Conservation (phyloP, 257 asterid species). For the Nemophila menziesii region DNA sequence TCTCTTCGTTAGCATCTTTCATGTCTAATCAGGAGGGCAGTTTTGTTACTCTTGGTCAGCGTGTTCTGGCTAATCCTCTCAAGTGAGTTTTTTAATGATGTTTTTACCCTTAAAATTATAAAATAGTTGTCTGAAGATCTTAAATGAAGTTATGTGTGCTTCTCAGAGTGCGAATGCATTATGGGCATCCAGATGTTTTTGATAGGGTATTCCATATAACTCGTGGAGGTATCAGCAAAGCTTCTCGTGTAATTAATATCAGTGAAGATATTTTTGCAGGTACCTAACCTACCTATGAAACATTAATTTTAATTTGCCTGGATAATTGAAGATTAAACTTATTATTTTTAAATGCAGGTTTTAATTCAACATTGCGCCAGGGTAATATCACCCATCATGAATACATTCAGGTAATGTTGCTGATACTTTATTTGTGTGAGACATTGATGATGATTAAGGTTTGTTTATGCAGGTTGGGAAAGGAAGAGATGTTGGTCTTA, state of each 20-base stretch:
- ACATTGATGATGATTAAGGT: slow-evolving; percentile 14
- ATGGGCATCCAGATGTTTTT: slow-evolving; percentile 98
- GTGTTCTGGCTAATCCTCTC: slow-evolving; percentile 85
- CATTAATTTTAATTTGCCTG: no score
- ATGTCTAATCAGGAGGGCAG: slow-evolving; percentile 97
- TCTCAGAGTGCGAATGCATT: slow-evolving; percentile 95
- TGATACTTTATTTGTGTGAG: not conserved
- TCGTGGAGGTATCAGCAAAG: slow-evolving; percentile 97
- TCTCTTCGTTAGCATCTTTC: slow-evolving; percentile 91
- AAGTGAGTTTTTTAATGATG: slow-evolving; percentile 48
- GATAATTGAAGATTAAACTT: not conserved
- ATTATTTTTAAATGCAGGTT: slow-evolving; percentile 47
- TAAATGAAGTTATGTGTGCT: slow-evolving; percentile 6
- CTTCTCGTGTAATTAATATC: slow-evolving; percentile 91
- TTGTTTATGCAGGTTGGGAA: slow-evolving; percentile 68
- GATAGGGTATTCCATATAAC: slow-evolving; percentile 94
- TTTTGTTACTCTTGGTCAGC: slow-evolving; percentile 98
- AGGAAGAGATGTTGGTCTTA: slow-evolving; percentile 97
- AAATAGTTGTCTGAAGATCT: not conserved
- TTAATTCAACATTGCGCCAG: slow-evolving; percentile 89
- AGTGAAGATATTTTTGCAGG: slow-evolving; percentile 96
- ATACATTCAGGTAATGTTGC: slow-evolving; percentile 68
- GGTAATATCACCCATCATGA: slow-evolving; percentile 98
- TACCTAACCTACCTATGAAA: slow-evolving; percentile 6
- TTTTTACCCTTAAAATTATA: slow-evolving; percentile 11